Base-by-base conservation (phyloP, 257 asterid species). In the Petunia secreta region DNA sequence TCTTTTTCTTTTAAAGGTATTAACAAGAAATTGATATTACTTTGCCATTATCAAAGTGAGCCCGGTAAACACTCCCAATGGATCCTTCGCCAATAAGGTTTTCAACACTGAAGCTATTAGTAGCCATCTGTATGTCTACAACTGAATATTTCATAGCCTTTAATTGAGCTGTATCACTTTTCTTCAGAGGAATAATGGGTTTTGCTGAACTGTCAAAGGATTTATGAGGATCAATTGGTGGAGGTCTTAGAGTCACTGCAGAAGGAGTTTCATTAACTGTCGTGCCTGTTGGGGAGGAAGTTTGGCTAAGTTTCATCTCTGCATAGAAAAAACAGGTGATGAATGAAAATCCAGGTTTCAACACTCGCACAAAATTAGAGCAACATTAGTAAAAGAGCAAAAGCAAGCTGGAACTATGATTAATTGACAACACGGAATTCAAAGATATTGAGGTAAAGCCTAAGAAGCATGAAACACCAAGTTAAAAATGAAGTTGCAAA, bases 31-130 rank as follows among this genome's bases (percentile, higher is more conserved):
- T 54, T 62, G 15, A 44, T 53, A 37, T 63, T 87, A 95, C 99
- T 92, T 90, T 87, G 81, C 97, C 97, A 59, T 91, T 92, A 71
- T 89, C 91, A 84, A 89, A 84, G 57, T 89, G 91, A 66, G 97
- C 97, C 10, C 96, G 94, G 86, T 87, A 95, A 68, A 95, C 97
- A 76, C 98, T 91, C 11, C 97, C 97, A n/a, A 91, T 82, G 59
- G 97, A 90, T 83, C 99, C 99, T 82, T 95, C 99, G 0, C 98
- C 99, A 48, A 93, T 85, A 81, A 93, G 97, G 83, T 91, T 92
- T 6, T 91, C 97, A 4, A 76, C 87, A 77, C 74, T 88, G 88
- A 95, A 95, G 88, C 94, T 91, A 82, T 93, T 91, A 3, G 99
- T 95, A 57, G 98, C 98, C 80, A 91, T 91, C 88, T 92, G 98